These are phyloP conservation scores for Magnaporthiopsis rhizophila DNA, from an alignment of 2,329 filamentous ascomycete species.

Conservation along the genomic window DNA sequence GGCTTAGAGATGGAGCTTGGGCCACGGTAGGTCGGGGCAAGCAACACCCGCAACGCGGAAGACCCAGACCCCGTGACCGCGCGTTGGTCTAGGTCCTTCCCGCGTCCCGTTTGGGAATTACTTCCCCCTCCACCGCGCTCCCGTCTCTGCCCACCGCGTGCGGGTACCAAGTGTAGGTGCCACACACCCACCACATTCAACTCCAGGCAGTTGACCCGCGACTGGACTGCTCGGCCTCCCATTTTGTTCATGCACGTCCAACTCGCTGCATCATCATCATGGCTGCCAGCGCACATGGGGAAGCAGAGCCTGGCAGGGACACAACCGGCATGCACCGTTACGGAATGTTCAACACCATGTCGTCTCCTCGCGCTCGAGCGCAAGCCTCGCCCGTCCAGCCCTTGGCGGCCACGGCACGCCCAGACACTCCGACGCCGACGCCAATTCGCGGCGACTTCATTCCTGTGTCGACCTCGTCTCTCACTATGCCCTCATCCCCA, in stretches of 20 bases:
- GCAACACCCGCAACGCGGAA: not conserved
- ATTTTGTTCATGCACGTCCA: not conserved
- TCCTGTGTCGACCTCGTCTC: conserved; percentile 21
- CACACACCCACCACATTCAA: no score
- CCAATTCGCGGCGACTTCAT: conserved; percentile 29
- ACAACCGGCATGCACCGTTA: not conserved
- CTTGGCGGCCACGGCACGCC: not conserved
- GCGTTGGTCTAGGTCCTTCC: not conserved
- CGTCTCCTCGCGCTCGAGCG: not conserved
- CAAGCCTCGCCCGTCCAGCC: not conserved
- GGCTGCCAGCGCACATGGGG: not conserved
- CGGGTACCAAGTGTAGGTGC: no score
- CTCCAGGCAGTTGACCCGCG: no score
- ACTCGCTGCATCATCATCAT: not conserved
- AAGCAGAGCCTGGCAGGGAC: not conserved
- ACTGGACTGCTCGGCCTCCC: not conserved
- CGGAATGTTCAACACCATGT: not conserved
- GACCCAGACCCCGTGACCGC: not conserved
- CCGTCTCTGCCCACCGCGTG: no score
- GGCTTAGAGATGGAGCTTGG: not conserved
- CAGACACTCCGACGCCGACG: conserved; percentile 1
- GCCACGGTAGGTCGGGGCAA: not conserved
- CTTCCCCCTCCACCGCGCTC: not conserved
- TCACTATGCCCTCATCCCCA: conserved; percentile 22
- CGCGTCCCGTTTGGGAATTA: not conserved